These are phyloP conservation scores for Sphaerobolus stellatus DNA, from an alignment of 1,284 basidiomycete species.

Conservation along the genomic window DNA sequence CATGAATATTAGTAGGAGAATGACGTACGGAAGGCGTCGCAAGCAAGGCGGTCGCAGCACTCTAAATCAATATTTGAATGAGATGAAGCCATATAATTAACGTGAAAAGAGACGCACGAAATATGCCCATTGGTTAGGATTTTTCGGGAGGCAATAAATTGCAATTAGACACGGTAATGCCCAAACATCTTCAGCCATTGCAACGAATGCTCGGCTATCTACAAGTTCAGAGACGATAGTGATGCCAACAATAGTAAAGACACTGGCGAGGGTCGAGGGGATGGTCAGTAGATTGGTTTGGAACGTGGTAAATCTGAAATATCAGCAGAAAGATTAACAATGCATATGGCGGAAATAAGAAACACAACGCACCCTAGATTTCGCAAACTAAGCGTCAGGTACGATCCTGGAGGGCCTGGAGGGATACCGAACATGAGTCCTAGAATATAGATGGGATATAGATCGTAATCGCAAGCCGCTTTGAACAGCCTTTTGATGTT, in stretches of 20 bases:
- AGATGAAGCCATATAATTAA: background rate
- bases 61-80: background rate
- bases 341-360: background rate
- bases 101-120: slow-evolving; percentile 39
- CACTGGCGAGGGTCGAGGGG: slow-evolving; percentile 45
- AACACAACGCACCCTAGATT: slow-evolving; percentile 47
- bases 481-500: slow-evolving; percentile 51
- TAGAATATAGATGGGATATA: slow-evolving; percentile 70
- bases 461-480: slow-evolving; percentile 60
- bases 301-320: slow-evolving; percentile 55
- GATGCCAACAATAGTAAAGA: slow-evolving; percentile 45
- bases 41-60: slow-evolving; percentile 8
- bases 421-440: slow-evolving; percentile 51
- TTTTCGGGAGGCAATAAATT: slow-evolving; percentile 50
- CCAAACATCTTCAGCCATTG: slow-evolving; percentile 53
- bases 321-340: background rate
- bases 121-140: slow-evolving; percentile 61
- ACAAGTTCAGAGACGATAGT: slow-evolving; percentile 50
- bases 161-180: slow-evolving; percentile 54
- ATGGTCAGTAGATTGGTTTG: slow-evolving; percentile 62
- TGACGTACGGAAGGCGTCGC: slow-evolving; percentile 3
- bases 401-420: slow-evolving; percentile 47
- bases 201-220: slow-evolving; percentile 52
- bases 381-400: slow-evolving; percentile 62
- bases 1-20: too few species aligned